phyloP scores from a whole-genome alignment of 1,284 basidiomycete species.

The Volvariella volvacea region DNA sequence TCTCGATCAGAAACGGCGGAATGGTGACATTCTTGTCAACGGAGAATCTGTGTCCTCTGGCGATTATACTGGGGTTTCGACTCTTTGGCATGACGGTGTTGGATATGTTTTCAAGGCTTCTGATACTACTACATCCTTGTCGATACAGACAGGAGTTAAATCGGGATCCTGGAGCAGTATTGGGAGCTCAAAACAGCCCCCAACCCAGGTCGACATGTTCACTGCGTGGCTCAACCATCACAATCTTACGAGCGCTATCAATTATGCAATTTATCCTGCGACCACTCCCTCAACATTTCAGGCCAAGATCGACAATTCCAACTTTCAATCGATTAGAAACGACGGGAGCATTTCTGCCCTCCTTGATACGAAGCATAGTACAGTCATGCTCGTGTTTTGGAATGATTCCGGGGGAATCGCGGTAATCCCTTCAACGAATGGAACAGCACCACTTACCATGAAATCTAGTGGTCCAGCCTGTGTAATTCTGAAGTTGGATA shows the following conservation, averaged over 20 bases:
- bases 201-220: conserved; percentile 47
- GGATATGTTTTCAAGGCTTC: conserved; percentile 39
- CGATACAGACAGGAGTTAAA: conserved; percentile 34
- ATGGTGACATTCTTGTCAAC: conserved; percentile 37
- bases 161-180: conserved; percentile 55
- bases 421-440: conserved; percentile 13
- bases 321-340: conserved; percentile 31
- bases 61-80: conserved; percentile 26
- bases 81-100: conserved; percentile 50
- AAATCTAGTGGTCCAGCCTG: conserved; percentile 12
- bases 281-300: conserved; percentile 25
- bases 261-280: conserved; percentile 50
- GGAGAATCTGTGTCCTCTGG: conserved; percentile 22
- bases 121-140: conserved; percentile 25
- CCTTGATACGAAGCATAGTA: conserved; percentile 11
- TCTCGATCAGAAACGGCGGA: conserved; percentile 51
- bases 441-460: conserved; percentile 13
- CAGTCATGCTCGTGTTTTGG: conserved; percentile 18
- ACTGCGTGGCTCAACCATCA: conserved; percentile 47
- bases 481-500: conserved; percentile 15
- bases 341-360: conserved; percentile 32
- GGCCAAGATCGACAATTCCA: conserved; percentile 15
- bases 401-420: conserved; percentile 14
- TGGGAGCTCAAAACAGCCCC: conserved; percentile 46
- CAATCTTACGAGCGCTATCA: conserved; percentile 24